Conservation (phyloP, 805 yeast genomes). For the Yueomyces sp. region DNA sequence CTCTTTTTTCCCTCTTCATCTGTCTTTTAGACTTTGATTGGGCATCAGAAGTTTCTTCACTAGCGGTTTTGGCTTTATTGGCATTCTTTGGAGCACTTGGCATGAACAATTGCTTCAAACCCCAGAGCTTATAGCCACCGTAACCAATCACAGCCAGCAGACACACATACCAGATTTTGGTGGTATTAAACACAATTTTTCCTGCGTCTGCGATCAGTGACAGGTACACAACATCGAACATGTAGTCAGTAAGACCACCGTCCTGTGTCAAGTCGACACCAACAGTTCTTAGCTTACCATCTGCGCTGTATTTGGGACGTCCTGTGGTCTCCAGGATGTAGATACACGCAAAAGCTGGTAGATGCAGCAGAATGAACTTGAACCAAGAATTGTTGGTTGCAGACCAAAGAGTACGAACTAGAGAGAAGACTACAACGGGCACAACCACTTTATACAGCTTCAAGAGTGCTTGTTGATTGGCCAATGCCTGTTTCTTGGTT, state of each 20-base stretch:
- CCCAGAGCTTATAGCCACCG: constrained; percentile 29
- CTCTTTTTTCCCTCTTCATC: constrained; percentile 27
- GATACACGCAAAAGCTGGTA: constrained; percentile 27
- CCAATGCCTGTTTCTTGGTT: constrained; percentile 36
- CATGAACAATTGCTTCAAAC: constrained; percentile 15
- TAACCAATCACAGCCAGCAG: constrained; percentile 24
- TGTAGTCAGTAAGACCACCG: constrained; percentile 38
- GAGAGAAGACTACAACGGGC: constrained; percentile 18
- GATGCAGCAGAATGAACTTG: constrained; percentile 14
- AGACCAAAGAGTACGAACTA: constrained; percentile 26
- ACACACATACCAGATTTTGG: constrained; percentile 35
- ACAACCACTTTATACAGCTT: constrained; percentile 15
- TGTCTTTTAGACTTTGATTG: constrained; percentile 28
- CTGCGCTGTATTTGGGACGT: constrained; percentile 28
- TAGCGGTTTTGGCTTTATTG: neutral
- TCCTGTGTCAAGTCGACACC: constrained; percentile 36
- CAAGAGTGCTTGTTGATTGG: constrained; percentile 11
- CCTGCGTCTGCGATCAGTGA: constrained; percentile 37
- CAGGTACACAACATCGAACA: constrained; percentile 41
- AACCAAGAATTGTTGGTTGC: constrained; percentile 8
- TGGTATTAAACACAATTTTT: constrained; percentile 31
- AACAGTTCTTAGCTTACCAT: constrained; percentile 26
- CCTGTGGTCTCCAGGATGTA: constrained; percentile 36
- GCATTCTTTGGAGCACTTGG: neutral
- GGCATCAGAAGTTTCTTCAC: neutral